Evolutionary conservation across 768 basidiomycete species (phyloP), one percentile per base, ranked within the genome.

Genomic region (Mycena belliarum): DNA sequence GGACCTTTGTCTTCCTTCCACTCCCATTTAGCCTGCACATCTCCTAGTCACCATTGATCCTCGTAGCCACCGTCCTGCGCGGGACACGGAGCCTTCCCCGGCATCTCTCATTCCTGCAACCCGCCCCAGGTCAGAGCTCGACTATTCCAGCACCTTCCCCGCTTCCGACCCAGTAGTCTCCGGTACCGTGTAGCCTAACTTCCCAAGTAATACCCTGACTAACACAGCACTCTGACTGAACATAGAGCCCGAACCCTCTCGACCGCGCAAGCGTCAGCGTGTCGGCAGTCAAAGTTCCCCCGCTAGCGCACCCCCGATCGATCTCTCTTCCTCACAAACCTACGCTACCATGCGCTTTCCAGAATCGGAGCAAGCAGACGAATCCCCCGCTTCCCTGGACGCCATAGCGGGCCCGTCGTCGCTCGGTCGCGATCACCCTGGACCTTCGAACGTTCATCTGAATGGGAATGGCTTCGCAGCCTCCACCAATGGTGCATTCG

Each of bases 201-300:
- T 35, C 42, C 43, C 44, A 47, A 37, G 33, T 52, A 59, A 53
- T 49, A 45, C 40, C 8, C 58, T 53, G 35, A 50, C 58, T 60
- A 47, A 55, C 59, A 23, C 43, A 33, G n/a, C 42, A 42, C 63
- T 56, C 28, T 8, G 59, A 18, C 42, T 51, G 33, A 24, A 57
- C 55, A n/a, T 71, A 81, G 79, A 80, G 69, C 61, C 76, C 73
- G 84, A 84, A 72, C 73, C 73, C 61, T 61, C 78, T 52, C 77
- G 86, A 71, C 83, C 84, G 64, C 80, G 81, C 74, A 89, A 89
- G 79, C 81, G 88, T 79, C 86, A 86, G 77, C 81, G 88, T 73
- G 76, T 81, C 68, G 78, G 80, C 66, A 77, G 66, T 64, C 69
- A 70, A 58, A 70, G 65, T 63, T 68, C 70, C 56, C 62, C 67